phyloP scores from a whole-genome alignment of 2,329 filamentous ascomycete species.

The Aspergillus sp. region DNA sequence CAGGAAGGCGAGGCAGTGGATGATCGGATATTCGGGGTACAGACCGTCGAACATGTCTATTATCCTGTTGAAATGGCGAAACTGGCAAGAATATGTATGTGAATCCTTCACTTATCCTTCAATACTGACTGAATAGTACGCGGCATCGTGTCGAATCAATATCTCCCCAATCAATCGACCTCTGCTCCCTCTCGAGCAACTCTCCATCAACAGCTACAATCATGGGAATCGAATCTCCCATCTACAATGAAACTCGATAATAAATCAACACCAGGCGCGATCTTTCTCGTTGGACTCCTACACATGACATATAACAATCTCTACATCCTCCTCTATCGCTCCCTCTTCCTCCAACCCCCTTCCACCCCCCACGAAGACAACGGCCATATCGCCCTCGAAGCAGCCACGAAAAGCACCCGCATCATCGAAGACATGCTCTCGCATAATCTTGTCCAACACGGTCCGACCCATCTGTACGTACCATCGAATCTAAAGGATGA shows the following conservation, averaged over 20 bases:
- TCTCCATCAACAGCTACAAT: constrained; percentile 28
- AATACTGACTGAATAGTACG: background rate
- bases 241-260: constrained; percentile 27
- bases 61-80: constrained; percentile 37
- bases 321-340: constrained; percentile 42
- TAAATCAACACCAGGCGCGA: constrained; percentile 23
- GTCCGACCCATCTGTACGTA: constrained; percentile 40
- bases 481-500: too few species aligned
- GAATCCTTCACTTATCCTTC: background rate
- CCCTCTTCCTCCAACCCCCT: constrained; percentile 35
- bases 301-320: constrained; percentile 47
- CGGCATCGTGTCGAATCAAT: constrained; percentile 33
- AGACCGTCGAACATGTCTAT: constrained; percentile 26
- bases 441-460: constrained; percentile 39
- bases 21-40: constrained; percentile 24
- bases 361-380: constrained; percentile 24
- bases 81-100: constrained; percentile 31
- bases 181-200: constrained; percentile 16
- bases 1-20: constrained; percentile 24
- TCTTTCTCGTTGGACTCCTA: constrained; percentile 38
- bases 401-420: constrained; percentile 42
- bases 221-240: constrained; percentile 38
- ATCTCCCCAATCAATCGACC: constrained; percentile 20
- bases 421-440: constrained; percentile 48
- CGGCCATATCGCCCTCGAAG: constrained; percentile 40